Evolutionary conservation across 495 filamentous ascomycete species (phyloP), one percentile per base, ranked within the genome.

Genomic region (Aspergillus incahuasiensis): DNA sequence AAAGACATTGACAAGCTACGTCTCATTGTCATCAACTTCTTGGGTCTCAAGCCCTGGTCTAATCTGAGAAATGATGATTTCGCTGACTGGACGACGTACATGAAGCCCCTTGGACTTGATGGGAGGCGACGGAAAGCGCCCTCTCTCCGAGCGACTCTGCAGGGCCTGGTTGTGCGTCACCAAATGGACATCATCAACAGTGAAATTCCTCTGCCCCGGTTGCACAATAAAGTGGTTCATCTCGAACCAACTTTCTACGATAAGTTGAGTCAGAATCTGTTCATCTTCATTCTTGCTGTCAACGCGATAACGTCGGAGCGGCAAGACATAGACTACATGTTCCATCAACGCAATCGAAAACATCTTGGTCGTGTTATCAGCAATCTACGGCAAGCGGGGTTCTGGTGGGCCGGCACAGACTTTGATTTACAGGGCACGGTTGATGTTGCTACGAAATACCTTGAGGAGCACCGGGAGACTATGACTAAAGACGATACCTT

Each of bases 261-360:
- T 70, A 87, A 83, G 57, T 63, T 97, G 12, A 88, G 84, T 1
- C 79, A 92, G 22, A 97, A 96, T 62, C 72, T 94, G 2, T 96
- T 97, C 63, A 81, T 88, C 2, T 84, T 90, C 58, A 82, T 85
- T 61, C 79, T 96, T 24, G 84, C 87, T 13, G 83, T 89, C 49
- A 97, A 97, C 66, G 84, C 91, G 1, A 84, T 97, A 6, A 92
- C 91, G n/a, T 95, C 90, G 4, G 88, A 96, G 60, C 77, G 91
- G 12, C 79, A 78, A 6, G 92, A 91, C 61, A 74, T 78, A 28
- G 92, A 97, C 63, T 97, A 96, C 62, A 86, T 97, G 63, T 96
- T 96, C 61, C 85, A 95, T 52, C 78, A 82, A 0, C 80, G 78
- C 6, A 92, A 90, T 62, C 68, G 80, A 21, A 84, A 81, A 39